These are phyloP conservation scores for Esteya vermicola DNA, from an alignment of 2,329 filamentous ascomycete species.

Conservation along the genomic window DNA sequence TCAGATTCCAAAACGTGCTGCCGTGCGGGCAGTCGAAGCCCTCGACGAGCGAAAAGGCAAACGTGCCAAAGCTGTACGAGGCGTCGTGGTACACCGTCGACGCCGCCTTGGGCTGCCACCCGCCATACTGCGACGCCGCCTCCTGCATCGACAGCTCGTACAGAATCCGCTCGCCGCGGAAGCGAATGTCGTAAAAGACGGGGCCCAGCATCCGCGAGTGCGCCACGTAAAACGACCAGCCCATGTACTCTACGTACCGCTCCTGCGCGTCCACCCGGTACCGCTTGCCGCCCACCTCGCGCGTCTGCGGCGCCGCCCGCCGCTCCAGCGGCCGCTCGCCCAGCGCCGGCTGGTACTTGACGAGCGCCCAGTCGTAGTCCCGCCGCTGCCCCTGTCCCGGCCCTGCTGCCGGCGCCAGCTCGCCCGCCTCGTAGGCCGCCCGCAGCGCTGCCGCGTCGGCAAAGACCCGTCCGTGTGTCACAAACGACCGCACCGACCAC, in stretches of 20 bases:
- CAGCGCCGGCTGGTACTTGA: conserved; percentile 15
- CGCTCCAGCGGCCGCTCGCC: conserved; percentile 20
- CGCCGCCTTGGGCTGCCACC: conserved; percentile 27
- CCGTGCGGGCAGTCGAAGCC: conserved; percentile 27
- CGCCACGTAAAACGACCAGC: conserved; percentile 35
- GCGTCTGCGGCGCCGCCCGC: conserved; percentile 19
- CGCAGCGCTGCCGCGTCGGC: conserved; percentile 18
- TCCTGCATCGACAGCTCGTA: conserved; percentile 40
- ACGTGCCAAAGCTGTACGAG: conserved; percentile 20
- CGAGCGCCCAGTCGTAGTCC: conserved; percentile 19
- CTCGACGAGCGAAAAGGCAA: conserved; percentile 22
- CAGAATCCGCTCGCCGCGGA: conserved; percentile 33
- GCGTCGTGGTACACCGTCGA: conserved; percentile 28
- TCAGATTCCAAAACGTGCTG: conserved; percentile 21
- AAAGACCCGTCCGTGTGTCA: conserved; percentile 26
- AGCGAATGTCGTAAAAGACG: conserved; percentile 33
- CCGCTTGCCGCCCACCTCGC: conserved; percentile 24
- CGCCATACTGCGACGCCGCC: conserved; percentile 36
- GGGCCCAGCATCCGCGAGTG: conserved; percentile 28
- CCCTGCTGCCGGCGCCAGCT: too few species aligned
- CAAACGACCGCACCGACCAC: conserved; percentile 26
- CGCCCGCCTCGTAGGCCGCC: conserved; percentile 21
- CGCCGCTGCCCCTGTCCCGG: conserved; percentile 20
- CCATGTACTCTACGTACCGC: conserved; percentile 36
- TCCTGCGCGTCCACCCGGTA: conserved; percentile 27